Base-by-base conservation (phyloP, 2,329 filamentous ascomycete species). In the Colletotrichum karsti region DNA sequence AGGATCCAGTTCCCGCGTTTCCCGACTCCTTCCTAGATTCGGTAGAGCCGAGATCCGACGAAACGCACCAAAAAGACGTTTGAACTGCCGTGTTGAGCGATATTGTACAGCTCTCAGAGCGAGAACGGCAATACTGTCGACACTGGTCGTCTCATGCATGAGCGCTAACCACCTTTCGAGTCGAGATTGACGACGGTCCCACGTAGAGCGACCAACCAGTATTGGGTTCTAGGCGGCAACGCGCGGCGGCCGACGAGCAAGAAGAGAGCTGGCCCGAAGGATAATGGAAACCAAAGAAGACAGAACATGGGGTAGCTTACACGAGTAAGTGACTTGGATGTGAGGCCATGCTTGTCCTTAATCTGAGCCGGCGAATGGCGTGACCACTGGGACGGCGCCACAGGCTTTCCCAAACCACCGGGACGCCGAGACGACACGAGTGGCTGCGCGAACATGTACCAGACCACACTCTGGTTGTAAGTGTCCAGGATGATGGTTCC, bases 301-400 rank as follows among this genome's bases (percentile, higher is more conserved):
- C 24, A 46, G 24, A 4, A 7, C 7, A 35, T 7, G 2, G 24
- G 1, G 42, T 13, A 22, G 42, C 42, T 15, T 1, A 46, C 46
- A n/a, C 46, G 13, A 15, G 46, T 9, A 28, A 51, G 28, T 51
- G 15, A 12, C 12, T 5, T 35, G 9, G 46, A 33, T 20, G 7
- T 37, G 26, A 53, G 61, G 15, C 37, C 60, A 39, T 37, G 24
- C 20, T 18, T 18, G 61, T 28, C 44, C 41, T 54, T 46, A 46
- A 7, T 66, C 15, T 44, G 3, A 54, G 15, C 8, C 33, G 18
- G 37, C 22, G 26, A 48, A 37, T 68, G 65, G 61, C 61, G 62
- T 58, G 48, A 10, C 46, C 37, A 30, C 15, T 54, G 30, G 7
- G 22, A n/a, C 53, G 18, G 51, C 53, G 20, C 13, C 28, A 37